phyloP scores from a whole-genome alignment of 2,329 filamentous ascomycete species.

The Nemania sp. region DNA sequence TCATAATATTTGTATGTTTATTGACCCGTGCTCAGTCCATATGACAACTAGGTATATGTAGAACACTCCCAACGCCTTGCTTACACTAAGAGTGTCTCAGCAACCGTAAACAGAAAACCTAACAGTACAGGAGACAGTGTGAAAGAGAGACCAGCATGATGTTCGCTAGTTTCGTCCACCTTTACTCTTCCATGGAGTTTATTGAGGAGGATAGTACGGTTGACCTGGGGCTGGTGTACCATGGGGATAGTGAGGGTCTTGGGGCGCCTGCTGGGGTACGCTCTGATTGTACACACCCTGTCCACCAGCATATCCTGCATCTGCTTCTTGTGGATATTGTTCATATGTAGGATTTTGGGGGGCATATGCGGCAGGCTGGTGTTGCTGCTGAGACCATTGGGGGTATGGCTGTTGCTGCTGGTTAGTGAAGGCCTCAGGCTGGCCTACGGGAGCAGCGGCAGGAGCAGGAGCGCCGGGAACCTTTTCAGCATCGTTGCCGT shows the following conservation, averaged over 20 bases:
- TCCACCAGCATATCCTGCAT: slow-evolving; percentile 25
- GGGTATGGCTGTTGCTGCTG: slow-evolving; percentile 32
- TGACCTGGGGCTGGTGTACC: slow-evolving; percentile 30
- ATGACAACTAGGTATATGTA: slow-evolving; percentile 4
- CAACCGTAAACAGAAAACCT: not conserved
- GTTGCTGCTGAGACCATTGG: slow-evolving; percentile 23
- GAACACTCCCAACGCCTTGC: slow-evolving; percentile 18
- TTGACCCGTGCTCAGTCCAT: not conserved
- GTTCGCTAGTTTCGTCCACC: not conserved
- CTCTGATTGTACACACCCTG: slow-evolving; percentile 25
- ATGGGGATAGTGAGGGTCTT: slow-evolving; percentile 24
- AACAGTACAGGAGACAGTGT: not conserved
- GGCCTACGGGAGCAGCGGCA: slow-evolving; percentile 1
- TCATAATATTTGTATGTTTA: no score
- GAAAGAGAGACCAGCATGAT: not conserved
- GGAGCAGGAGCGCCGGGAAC: slow-evolving; percentile 2
- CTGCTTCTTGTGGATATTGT: slow-evolving; percentile 26
- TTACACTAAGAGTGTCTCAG: not conserved
- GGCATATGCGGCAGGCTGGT: slow-evolving; percentile 17
- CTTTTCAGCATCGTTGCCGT: slow-evolving; percentile 34
- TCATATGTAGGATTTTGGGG: slow-evolving; percentile 17
- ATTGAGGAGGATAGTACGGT: slow-evolving; percentile 28
- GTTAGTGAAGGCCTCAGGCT: slow-evolving; percentile 27
- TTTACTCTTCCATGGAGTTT: not conserved
- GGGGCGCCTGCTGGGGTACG: slow-evolving; percentile 7